Percentiles rank a stretch among this genome's conserved stretches.
Conservation (phyloP, 192 early-diverging fungal species). For the Backusella psychrophila region DNA sequence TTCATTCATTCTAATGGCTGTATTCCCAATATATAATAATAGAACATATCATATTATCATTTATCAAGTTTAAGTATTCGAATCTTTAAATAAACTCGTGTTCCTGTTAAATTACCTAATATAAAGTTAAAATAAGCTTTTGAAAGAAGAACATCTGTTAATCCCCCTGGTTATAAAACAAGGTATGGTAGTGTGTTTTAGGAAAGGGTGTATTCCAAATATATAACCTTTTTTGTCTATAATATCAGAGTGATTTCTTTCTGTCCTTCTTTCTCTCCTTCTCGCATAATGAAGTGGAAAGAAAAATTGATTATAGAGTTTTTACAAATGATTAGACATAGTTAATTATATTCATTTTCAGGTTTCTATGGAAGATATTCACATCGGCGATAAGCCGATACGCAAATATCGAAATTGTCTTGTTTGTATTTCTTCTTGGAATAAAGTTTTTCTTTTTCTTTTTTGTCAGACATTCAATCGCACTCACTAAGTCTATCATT, state of each 20-base stretch:
- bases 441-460: neutral
- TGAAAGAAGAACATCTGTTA: neutral
- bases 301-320: neutral
- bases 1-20: too few relatives aligned
- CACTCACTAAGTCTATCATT: too few relatives aligned
- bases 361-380: neutral
- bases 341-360: neutral
- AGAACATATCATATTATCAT: too few relatives aligned
- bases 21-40: too few relatives aligned
- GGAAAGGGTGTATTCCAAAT: too few relatives aligned
- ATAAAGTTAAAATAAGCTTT: neutral
- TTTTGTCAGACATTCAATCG: too few relatives aligned
- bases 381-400: neutral
- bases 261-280: neutral
- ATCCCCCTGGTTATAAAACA: neutral
- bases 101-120: neutral
- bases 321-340: neutral
- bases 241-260: too few relatives aligned
- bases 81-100: neutral
- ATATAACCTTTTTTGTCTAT: neutral
- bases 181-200: neutral
- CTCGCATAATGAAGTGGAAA: neutral
- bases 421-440: neutral
- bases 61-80: neutral
- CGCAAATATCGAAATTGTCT: neutral